A percentile compares a stretch with the other conserved stretches of the same genome.
Evolutionary conservation across 768 basidiomycete species (phyloP).

Genomic region (Boletus sp.): DNA sequence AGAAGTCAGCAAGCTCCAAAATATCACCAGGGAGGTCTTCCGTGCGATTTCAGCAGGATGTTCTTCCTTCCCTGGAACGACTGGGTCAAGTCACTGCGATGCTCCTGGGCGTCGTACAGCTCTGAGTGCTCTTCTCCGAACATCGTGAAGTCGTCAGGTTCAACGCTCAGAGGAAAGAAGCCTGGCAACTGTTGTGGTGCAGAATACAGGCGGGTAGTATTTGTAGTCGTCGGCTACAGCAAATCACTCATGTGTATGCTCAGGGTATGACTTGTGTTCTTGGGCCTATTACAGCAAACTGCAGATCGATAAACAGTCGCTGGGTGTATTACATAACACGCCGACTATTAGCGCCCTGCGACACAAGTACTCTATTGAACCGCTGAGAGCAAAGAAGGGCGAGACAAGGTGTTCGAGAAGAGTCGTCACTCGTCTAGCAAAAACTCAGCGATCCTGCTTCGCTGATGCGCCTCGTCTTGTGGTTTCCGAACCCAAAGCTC

Average conservation of each 20-base stretch:
- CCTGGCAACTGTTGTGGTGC: background rate
- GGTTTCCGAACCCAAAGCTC: constrained; percentile 34
- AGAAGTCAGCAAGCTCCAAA: constrained; percentile 6
- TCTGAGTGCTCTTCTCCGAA: constrained; percentile 27
- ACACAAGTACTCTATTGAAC: too few relatives aligned
- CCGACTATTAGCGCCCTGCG: too few relatives aligned
- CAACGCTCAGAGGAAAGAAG: background rate
- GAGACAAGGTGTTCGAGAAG: too few relatives aligned
- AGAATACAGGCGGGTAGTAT: constrained; percentile 12
- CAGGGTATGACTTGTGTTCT: background rate
- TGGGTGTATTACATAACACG: background rate
- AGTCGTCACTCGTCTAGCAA: constrained; percentile 28
- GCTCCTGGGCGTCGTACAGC: constrained; percentile 19
- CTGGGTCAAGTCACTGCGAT: constrained; percentile 14
- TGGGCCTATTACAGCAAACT: background rate
- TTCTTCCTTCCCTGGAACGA: constrained; percentile 52
- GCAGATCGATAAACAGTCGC: background rate
- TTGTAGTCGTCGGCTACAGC: constrained; percentile 33
- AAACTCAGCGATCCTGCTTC: constrained; percentile 36
- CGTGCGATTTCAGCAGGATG: constrained; percentile 77
- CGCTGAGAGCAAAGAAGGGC: too few relatives aligned
- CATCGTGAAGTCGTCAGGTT: constrained; percentile 14
- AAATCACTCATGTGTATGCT: background rate
- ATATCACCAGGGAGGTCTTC: constrained; percentile 75
- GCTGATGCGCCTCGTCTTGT: constrained; percentile 36